Base-by-base conservation (phyloP, 768 basidiomycete species). In the Xanthoconium purpureum region DNA sequence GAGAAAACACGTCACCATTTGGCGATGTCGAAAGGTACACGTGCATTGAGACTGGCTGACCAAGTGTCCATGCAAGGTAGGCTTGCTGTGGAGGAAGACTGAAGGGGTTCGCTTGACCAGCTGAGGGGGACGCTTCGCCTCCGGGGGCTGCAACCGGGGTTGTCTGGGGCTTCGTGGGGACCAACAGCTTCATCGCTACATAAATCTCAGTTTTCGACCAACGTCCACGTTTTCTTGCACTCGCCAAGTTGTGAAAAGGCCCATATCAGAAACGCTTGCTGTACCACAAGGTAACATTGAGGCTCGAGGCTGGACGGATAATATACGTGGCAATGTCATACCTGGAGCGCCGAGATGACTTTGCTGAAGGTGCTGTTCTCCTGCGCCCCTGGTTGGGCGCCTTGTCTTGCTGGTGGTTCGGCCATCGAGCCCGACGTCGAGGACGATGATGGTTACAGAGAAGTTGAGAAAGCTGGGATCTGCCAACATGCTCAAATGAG, bases 261-360 rank as follows among this genome's bases (percentile, higher is more conserved):
- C 76, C 80, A 90, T 56, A 87, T 73, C 50, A 91, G 59, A 42
- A 90, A 71, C 20, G 84, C 69, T 89, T 89, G 88, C 89, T 91
- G 50, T 17, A 58, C 20, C 32, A 56, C 47, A 18, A 39, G 35
- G 49, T 37, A 48, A 32, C 47, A 39, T 48, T 65, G 47, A 52
- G 54, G 37, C 36, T 32, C 17, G 30, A 33, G 14, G 29, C 49
- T 47, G 44, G 24, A 53, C 33, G 6, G 3, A 36, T 18, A 40
- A 47, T 17, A 52, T 47, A 50, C 57, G 39, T 56, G 52, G 49
- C 33, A 15, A 40, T n/a, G 11, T 29, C 75, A 48, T 56, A 80
- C 80, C 75, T 82, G 80, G 29, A 68, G 72, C n/a, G 75, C 62
- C 0, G 63, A 56, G n/a, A 78, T 59, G 32, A 77, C 57, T 45